These are phyloP conservation scores for Penicillium brevicompactum DNA, from an alignment of 2,329 filamentous ascomycete genomes.

Conservation along the genomic window DNA sequence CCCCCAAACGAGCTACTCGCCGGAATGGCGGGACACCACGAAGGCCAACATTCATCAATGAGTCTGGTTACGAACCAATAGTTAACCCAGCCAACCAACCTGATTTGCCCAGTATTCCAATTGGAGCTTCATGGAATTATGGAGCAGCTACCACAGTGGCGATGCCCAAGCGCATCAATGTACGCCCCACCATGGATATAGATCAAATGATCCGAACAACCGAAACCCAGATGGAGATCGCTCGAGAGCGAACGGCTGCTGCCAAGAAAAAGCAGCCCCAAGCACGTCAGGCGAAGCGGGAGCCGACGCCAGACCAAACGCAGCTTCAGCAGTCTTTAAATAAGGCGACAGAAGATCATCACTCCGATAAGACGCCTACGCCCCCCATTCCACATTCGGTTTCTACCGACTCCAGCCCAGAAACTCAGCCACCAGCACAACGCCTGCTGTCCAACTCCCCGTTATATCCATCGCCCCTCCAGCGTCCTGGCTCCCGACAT, in stretches of 20 bases:
- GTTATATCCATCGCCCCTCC: slow-evolving; percentile 34
- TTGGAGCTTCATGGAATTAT: slow-evolving; percentile 45
- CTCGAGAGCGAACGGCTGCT: slow-evolving; percentile 24
- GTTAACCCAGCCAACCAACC: slow-evolving; percentile 14
- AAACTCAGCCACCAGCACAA: slow-evolving; percentile 23
- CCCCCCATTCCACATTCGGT: slow-evolving; percentile 37
- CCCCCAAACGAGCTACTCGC: slow-evolving; percentile 26
- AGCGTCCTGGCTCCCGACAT: slow-evolving; percentile 18
- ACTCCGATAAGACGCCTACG: slow-evolving; percentile 36
- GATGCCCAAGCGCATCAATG: slow-evolving; percentile 38
- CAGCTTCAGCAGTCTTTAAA: slow-evolving; percentile 34
- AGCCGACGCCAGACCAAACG: slow-evolving; percentile 37
- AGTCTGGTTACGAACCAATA: slow-evolving; percentile 1
- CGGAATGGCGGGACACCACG: slow-evolving; percentile 16
- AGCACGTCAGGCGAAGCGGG: slow-evolving; percentile 27
- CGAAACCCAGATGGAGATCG: slow-evolving; percentile 31
- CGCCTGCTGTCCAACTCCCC: slow-evolving; percentile 20
- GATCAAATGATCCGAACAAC: slow-evolving; percentile 37
- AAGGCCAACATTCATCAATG: not conserved
- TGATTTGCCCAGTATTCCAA: slow-evolving; percentile 39
- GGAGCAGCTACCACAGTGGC: slow-evolving; percentile 39
- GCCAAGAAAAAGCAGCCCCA: slow-evolving; percentile 13
- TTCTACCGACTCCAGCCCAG: slow-evolving; percentile 35
- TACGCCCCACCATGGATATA: slow-evolving; percentile 32
- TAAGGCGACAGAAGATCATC: slow-evolving; percentile 26